Percentiles rank a stretch among this genome's conserved stretches.
Conservation (phyloP, 2,329 filamentous ascomycete genomes). For the Aspergillus sp. region DNA sequence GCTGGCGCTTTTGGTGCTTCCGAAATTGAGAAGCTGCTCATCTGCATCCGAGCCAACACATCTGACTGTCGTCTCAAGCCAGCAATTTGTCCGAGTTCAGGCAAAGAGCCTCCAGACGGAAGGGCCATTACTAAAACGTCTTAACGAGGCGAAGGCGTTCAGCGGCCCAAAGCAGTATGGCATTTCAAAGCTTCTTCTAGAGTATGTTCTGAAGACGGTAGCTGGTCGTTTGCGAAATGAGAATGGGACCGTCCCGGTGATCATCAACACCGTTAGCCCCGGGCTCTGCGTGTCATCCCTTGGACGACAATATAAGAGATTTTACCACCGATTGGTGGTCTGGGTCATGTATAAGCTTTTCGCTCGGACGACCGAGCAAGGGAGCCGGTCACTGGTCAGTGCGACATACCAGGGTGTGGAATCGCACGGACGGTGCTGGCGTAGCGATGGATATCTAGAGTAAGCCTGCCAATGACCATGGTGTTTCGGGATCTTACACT, state of each 20-base stretch:
- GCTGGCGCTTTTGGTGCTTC: constrained; percentile 58
- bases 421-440: constrained; percentile 51
- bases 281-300: constrained; percentile 50
- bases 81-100: constrained; percentile 42
- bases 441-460: constrained; percentile 44
- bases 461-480: constrained; percentile 25
- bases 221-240: constrained; percentile 36
- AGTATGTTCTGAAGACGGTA: constrained; percentile 47
- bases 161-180: constrained; percentile 43
- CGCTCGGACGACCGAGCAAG: constrained; percentile 49
- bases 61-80: constrained; percentile 52
- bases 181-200: constrained; percentile 49
- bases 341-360: constrained; percentile 45
- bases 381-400: constrained; percentile 49
- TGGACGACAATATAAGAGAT: constrained; percentile 44
- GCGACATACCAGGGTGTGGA: constrained; percentile 48
- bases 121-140: constrained; percentile 36
- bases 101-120: constrained; percentile 37
- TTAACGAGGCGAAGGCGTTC: constrained; percentile 39
- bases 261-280: constrained; percentile 52
- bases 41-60: constrained; percentile 39
- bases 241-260: constrained; percentile 43
- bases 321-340: constrained; percentile 39
- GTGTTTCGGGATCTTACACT: constrained; percentile 9
- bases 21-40: constrained; percentile 47